These are phyloP conservation scores for Trametes pubescens DNA, from an alignment of 1,284 basidiomycete genomes.

Conservation along the genomic window DNA sequence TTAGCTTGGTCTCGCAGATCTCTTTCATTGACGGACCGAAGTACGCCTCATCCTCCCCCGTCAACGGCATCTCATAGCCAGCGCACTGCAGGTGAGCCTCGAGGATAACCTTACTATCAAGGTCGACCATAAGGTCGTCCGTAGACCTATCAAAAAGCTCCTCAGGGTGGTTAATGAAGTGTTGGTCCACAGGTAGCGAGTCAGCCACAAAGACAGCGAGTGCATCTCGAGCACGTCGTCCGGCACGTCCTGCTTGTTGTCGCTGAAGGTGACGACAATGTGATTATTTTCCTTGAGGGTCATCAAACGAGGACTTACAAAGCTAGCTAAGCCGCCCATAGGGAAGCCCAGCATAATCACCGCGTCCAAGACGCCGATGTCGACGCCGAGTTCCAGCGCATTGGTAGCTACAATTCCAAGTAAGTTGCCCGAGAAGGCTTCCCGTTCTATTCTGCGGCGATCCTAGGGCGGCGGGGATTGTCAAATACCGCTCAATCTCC, in stretches of 20 bases:
- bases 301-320: slow-evolving; percentile 55
- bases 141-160: slow-evolving; percentile 72
- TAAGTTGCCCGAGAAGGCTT: slow-evolving; percentile 86
- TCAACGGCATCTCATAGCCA: slow-evolving; percentile 86
- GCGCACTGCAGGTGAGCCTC: slow-evolving; percentile 93
- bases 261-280: slow-evolving; percentile 50
- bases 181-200: slow-evolving; percentile 76
- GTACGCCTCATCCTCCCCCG: slow-evolving; percentile 70
- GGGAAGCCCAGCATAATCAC: slow-evolving; percentile 93
- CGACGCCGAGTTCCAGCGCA: slow-evolving; percentile 90
- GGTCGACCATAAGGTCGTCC: slow-evolving; percentile 75
- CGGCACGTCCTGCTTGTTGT: slow-evolving; percentile 91
- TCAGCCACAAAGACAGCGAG: slow-evolving; percentile 85
- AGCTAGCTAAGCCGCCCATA: slow-evolving; percentile 72
- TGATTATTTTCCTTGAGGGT: neutral
- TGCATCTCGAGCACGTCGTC: slow-evolving; percentile 83
- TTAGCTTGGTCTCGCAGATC: slow-evolving; percentile 63
- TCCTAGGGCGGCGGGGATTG: slow-evolving; percentile 58
- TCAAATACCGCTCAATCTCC: slow-evolving; percentile 1
- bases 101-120: slow-evolving; percentile 79
- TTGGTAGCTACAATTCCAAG: slow-evolving; percentile 93
- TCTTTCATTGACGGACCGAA: slow-evolving; percentile 72
- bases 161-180: slow-evolving; percentile 79
- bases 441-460: slow-evolving; percentile 83
- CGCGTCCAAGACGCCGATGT: slow-evolving; percentile 89